Conservation (phyloP, 2,329 filamentous ascomycete species). For the Paecilomyces variotii region DNA sequence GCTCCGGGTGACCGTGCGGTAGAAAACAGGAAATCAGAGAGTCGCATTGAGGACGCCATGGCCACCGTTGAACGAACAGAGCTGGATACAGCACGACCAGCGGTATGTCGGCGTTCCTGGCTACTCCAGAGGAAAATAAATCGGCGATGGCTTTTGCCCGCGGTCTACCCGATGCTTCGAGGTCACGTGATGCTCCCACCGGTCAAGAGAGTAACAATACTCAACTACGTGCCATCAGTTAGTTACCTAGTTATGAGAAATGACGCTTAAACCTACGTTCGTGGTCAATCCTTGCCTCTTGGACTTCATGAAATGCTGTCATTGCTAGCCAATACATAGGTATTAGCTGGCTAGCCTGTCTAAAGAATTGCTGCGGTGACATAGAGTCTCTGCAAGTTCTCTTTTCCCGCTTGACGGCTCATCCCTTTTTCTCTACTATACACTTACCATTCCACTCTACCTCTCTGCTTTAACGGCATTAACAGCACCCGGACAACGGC, state of each 20-base stretch:
- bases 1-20: slow-evolving; percentile 10
- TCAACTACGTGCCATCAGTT: neutral
- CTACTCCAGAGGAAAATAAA: neutral
- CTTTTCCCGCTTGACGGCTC: neutral
- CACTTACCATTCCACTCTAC: neutral
- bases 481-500: neutral
- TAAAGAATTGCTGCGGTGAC: neutral
- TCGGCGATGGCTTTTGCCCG: neutral
- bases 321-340: neutral
- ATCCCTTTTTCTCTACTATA: neutral
- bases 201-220: neutral
- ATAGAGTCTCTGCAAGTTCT: slow-evolving; percentile 7
- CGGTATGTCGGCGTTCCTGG: neutral
- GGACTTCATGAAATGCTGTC: neutral
- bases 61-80: neutral
- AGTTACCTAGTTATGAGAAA: neutral
- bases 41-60: slow-evolving; percentile 26
- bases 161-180: neutral
- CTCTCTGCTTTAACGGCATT: neutral
- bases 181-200: neutral
- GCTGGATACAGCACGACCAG: neutral
- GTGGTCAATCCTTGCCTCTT: neutral
- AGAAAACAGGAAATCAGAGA: slow-evolving; percentile 14
- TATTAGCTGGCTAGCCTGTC: neutral
- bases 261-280: neutral